A percentile compares a stretch with the other conserved stretches of the same genome.
phyloP scores from a whole-genome alignment of 208 protist species.

The Leptomonas pyrrhocoris region DNA sequence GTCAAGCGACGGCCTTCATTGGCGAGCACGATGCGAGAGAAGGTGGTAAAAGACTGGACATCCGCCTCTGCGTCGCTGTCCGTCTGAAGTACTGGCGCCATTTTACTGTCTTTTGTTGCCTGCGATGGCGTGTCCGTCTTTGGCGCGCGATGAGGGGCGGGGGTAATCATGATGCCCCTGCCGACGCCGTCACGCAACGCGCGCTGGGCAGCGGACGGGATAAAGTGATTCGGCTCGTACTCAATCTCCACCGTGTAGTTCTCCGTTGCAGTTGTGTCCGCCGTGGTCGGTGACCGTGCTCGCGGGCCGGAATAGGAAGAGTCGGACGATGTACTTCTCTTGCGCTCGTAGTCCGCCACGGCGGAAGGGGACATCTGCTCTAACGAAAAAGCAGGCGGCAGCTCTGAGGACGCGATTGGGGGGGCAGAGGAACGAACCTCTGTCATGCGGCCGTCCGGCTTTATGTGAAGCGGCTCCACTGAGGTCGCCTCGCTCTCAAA shows the following conservation, averaged over 20 bases:
- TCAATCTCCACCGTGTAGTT: slow-evolving; percentile 33
- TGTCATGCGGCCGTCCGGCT: neutral
- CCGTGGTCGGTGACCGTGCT: neutral
- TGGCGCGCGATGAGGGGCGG: neutral
- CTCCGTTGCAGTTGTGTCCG: neutral
- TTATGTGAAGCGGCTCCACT: slow-evolving; percentile 2
- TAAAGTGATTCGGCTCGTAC: slow-evolving; percentile 24
- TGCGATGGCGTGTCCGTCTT: neutral
- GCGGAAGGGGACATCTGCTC: slow-evolving; percentile 24
- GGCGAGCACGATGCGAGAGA: slow-evolving; percentile 33
- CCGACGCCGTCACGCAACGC: slow-evolving; percentile 4
- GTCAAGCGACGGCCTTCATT: slow-evolving; percentile 5
- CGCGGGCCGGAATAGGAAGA: neutral
- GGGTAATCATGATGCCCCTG: slow-evolving; percentile 11
- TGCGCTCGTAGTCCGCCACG: slow-evolving; percentile 9
- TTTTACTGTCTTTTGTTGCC: neutral
- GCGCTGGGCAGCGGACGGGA: slow-evolving; percentile 4
- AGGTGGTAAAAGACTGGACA: slow-evolving; percentile 28
- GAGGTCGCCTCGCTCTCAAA: slow-evolving; percentile 15
- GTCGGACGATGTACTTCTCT: neutral
- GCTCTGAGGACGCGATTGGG: neutral
- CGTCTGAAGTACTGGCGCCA: neutral
- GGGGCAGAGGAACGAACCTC: neutral
- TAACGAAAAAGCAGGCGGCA: slow-evolving; percentile 17
- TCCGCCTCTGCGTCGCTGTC: slow-evolving; percentile 20